Percentiles rank a stretch among this genome's conserved stretches.
Evolutionary conservation across 768 basidiomycete genomes (phyloP).

Genomic region (Tulasnella sp.): DNA sequence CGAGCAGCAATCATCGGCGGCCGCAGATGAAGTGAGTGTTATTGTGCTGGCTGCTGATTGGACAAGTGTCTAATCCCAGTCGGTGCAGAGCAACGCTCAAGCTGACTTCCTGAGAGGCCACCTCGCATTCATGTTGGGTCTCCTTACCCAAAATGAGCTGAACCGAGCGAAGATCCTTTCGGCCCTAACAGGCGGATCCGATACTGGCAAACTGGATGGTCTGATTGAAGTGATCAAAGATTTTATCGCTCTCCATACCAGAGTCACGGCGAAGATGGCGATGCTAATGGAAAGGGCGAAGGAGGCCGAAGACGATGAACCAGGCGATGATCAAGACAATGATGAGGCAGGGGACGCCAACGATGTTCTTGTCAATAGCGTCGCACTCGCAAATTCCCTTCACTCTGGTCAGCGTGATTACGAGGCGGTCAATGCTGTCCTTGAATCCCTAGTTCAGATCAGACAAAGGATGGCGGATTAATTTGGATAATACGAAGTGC

Average conservation of each 20-base stretch:
- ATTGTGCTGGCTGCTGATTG: background rate
- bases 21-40: background rate
- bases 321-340: background rate
- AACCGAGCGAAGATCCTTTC: slow-evolving; percentile 42
- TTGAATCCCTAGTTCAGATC: slow-evolving; percentile 36
- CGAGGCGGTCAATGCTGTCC: slow-evolving; percentile 36
- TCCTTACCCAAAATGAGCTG: slow-evolving; percentile 48
- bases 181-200: slow-evolving; percentile 46
- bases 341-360: slow-evolving; percentile 30
- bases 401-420: slow-evolving; percentile 32
- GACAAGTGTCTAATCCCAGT: background rate
- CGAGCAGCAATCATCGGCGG: slow-evolving; percentile 34
- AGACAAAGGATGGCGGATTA: background rate
- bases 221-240: slow-evolving; percentile 48
- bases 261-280: slow-evolving; percentile 39
- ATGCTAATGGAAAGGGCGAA: slow-evolving; percentile 36
- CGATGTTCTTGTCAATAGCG: slow-evolving; percentile 36
- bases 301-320: background rate
- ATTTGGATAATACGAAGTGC: background rate
- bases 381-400: slow-evolving; percentile 6
- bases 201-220: slow-evolving; percentile 42
- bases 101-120: slow-evolving; percentile 60
- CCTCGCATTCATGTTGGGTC: slow-evolving; percentile 71
- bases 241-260: slow-evolving; percentile 51
- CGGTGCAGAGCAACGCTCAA: slow-evolving; percentile 34